Base-by-base conservation (phyloP, 139 green algal species). In the Yamagishiella unicocca region DNA sequence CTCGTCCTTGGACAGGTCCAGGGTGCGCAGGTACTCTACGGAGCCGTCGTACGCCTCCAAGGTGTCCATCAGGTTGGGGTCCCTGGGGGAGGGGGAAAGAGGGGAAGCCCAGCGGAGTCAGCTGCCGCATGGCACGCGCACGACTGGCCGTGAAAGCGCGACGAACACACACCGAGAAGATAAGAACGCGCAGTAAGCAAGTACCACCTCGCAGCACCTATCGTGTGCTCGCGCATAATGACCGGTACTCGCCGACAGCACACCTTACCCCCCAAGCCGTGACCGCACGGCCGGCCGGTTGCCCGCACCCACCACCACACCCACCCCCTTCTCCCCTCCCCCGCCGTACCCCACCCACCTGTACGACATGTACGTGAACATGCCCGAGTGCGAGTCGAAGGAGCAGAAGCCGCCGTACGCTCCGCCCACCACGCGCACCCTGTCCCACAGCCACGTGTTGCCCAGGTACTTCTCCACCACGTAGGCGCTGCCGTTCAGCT, bases 401-500 rank as follows among this genome's bases (percentile, higher is more conserved):
- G 96, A 95, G 90, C 93, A 98, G 93, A 99, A 99, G 90, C 97
- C 98, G 72, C 98, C 98, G 85, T 99, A 99, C 0, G 98, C 98
- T 35, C 98, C 98, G n/a, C 98, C 98, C 73, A 93, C 90, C 79
- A 98, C 97, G 43, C 97, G 95, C 54, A 99, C 96, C 21, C 95
- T 85, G 92, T 99, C 98, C 98, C 98, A 99, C 77, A 99, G 93
- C 96, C 96, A 99, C n/a, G 93, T 98, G 62, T 93, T 99, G 87
- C 95, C 95, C 61, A 99, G 91, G 79, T 96, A 89, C 95, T 99
- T 99, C 92, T 97, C 97, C 87, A 99, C 96, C 19, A 99, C 98
- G 89, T 99, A 99, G 10, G 94, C 88, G 27, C 93, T 90, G 31
- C 98, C 98, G 35, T 90, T 83, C 54, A 99, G 94, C 90, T 98